phyloP scores from a whole-genome alignment of 306 rosid species.

The Acmispon strigosus region DNA sequence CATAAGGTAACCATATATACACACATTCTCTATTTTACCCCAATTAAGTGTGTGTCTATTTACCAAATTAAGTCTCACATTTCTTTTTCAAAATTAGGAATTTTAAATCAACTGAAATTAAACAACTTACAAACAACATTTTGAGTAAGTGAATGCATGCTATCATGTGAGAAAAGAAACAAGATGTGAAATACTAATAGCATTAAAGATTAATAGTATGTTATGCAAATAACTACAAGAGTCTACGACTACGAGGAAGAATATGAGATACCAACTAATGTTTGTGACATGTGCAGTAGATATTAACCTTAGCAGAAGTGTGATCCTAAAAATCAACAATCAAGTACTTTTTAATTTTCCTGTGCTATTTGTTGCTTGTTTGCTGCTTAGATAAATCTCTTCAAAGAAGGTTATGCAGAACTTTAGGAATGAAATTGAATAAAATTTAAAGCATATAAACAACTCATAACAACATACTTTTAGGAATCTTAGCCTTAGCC shows the following conservation, averaged over 20 bases:
- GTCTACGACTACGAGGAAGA: no score
- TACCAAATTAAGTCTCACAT: not conserved
- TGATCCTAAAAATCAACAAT: no score
- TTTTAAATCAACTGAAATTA: not conserved
- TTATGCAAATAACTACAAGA: no score
- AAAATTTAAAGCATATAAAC: not conserved
- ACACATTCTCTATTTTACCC: not conserved
- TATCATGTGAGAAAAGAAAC: not conserved
- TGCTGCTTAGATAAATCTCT: not conserved
- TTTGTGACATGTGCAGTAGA: no score
- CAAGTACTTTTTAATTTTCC: not conserved
- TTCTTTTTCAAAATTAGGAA: not conserved
- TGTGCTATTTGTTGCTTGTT: not conserved
- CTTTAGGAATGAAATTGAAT: not conserved
- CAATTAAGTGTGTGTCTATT: no score
- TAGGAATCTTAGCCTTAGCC: constrained; percentile 31
- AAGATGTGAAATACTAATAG: not conserved
- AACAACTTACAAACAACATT: not conserved
- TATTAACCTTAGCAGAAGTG: no score
- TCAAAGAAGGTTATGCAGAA: not conserved
- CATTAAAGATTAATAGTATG: no score
- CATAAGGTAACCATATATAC: not conserved
- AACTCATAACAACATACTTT: constrained; percentile 33
- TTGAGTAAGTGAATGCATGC: not conserved
- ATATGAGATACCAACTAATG: no score